Percentiles rank a stretch among this genome's conserved stretches.
These are phyloP conservation scores for Candida pseudofarinosa DNA, from an alignment of 805 yeast genomes.

Conservation along the genomic window DNA sequence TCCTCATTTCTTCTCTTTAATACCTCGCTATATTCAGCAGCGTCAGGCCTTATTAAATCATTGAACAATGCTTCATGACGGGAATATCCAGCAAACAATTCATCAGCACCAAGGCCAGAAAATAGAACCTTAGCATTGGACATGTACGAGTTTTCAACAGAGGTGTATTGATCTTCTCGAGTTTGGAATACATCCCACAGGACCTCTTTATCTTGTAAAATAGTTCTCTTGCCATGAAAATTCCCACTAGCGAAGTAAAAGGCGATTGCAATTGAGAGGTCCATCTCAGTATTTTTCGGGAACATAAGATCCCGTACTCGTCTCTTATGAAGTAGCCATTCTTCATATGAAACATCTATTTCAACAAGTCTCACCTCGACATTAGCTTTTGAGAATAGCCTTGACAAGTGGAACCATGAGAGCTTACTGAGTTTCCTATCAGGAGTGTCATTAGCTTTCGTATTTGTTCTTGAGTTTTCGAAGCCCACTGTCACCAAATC, in stretches of 20 bases:
- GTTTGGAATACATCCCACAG: slow-evolving; percentile 16
- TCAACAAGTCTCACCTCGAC: slow-evolving; percentile 55
- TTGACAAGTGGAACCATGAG: slow-evolving; percentile 53
- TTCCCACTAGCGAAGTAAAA: slow-evolving; percentile 86
- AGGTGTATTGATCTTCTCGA: slow-evolving; percentile 6
- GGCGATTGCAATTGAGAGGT: slow-evolving; percentile 89
- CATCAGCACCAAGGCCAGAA: slow-evolving; percentile 97
- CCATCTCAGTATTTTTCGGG: slow-evolving; percentile 92
- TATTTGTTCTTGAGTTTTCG: slow-evolving; percentile 76
- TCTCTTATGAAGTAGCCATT: slow-evolving; percentile 48
- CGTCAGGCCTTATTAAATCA: slow-evolving; percentile 9
- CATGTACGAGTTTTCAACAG: slow-evolving; percentile 25
- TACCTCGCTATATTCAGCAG: slow-evolving; percentile 17
- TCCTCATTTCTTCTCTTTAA: slow-evolving; percentile 25
- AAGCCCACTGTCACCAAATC: slow-evolving; percentile 92
- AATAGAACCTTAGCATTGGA: slow-evolving; percentile 67
- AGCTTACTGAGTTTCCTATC: slow-evolving; percentile 73
- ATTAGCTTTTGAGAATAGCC: slow-evolving; percentile 30
- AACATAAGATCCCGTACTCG: slow-evolving; percentile 64
- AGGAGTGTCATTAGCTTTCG: slow-evolving; percentile 65
- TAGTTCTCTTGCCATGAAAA: slow-evolving; percentile 12
- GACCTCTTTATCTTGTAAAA: slow-evolving; percentile 6
- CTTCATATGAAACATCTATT: slow-evolving; percentile 67
- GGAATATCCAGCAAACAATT: slow-evolving; percentile 92
- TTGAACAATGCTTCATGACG: slow-evolving; percentile 61